Conservation (phyloP, 441 rosid species). For the Adansonia gregorii region DNA sequence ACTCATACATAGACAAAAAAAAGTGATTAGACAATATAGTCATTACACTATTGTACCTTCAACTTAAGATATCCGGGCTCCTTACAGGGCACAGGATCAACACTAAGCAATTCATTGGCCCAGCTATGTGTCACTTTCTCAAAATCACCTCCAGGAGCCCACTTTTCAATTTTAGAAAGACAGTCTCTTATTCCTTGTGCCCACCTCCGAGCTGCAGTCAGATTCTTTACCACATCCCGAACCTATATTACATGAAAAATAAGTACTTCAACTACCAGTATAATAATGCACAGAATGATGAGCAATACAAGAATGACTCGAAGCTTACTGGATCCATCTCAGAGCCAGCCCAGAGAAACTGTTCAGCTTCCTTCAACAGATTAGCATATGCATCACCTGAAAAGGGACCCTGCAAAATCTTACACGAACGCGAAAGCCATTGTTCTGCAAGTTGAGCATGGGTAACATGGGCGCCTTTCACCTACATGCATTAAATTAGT, state of each 20-base stretch:
- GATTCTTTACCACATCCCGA: conserved; percentile 59
- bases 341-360: conserved; percentile 97
- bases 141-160: conserved; percentile 45
- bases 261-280: conserved; percentile 21
- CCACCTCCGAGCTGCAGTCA: conserved; percentile 68
- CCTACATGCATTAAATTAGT: conserved; percentile 43
- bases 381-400: conserved; percentile 52
- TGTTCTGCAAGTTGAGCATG: conserved; percentile 68
- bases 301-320: conserved; percentile 26
- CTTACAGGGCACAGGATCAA: conserved; percentile 67
- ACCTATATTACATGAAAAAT: conserved; percentile 52
- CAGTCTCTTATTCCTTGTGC: conserved; percentile 70
- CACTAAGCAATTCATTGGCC: conserved; percentile 55
- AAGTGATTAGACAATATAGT: conserved; percentile 20
- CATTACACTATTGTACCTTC: conserved; percentile 60
- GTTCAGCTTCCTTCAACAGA: conserved; percentile 84
- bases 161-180: conserved; percentile 54
- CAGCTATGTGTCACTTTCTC: conserved; percentile 55
- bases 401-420: conserved; percentile 54
- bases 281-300: conserved; percentile 28
- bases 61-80: conserved; percentile 65
- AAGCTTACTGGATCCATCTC: conserved; percentile 87
- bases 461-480: conserved; percentile 57
- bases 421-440: conserved; percentile 63
- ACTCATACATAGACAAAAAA: conserved; percentile 24